Evolutionary conservation across 768 basidiomycete genomes (phyloP).

Genomic region (Paxillus rubicundulus): DNA sequence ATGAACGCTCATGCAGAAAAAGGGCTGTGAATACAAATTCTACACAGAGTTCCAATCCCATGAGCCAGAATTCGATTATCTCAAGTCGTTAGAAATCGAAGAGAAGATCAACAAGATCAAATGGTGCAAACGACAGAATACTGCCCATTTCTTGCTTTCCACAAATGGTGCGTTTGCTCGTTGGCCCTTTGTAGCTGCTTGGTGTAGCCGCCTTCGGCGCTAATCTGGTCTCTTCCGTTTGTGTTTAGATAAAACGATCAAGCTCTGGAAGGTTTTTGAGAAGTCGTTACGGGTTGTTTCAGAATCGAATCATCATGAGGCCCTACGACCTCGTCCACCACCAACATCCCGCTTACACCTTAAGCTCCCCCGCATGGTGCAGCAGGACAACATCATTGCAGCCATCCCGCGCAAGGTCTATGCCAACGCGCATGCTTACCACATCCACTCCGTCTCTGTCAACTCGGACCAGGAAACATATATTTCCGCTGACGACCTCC

Average conservation of each 20-base stretch:
- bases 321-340: conserved; percentile 65
- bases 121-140: conserved; percentile 98
- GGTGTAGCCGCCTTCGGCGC: not conserved
- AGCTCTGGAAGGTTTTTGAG: conserved; percentile 99
- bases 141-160: conserved; percentile 94
- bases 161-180: conserved; percentile 76
- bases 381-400: conserved; percentile 97
- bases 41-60: conserved; percentile 99
- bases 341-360: conserved; percentile 60
- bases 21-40: conserved; percentile 99
- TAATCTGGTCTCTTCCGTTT: conserved; percentile 1
- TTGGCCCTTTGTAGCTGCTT: not conserved
- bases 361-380: conserved; percentile 85
- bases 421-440: conserved; percentile 98
- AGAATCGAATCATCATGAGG: conserved; percentile 91
- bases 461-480: conserved; percentile 99
- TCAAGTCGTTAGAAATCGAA: conserved; percentile 99
- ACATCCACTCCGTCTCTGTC: conserved; percentile 99
- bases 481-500: conserved; percentile 97
- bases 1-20: conserved; percentile 65
- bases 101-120: conserved; percentile 99
- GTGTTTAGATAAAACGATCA: conserved; percentile 93
- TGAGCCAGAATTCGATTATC: conserved; percentile 99
- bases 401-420: conserved; percentile 99
- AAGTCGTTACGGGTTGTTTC: conserved; percentile 94